phyloP scores from a whole-genome alignment of 495 filamentous ascomycete species.

The Talaromyces trachyspermus region DNA sequence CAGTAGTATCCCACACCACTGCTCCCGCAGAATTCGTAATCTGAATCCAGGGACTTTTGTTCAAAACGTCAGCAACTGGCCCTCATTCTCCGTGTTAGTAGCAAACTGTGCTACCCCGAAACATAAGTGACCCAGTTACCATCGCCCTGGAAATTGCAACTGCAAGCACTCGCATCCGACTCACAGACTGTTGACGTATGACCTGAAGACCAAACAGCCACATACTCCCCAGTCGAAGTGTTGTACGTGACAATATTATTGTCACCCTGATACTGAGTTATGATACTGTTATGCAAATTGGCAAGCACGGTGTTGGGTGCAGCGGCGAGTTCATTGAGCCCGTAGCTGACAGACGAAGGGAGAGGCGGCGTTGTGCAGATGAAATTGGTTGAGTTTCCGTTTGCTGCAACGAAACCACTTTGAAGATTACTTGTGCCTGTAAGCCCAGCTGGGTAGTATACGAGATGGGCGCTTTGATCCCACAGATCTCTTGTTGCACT shows the following conservation, averaged over 20 bases:
- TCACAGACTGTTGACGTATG: constrained; percentile 1
- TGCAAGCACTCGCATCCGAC: background rate
- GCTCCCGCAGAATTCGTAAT: constrained; percentile 1
- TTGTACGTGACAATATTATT: constrained; percentile 8
- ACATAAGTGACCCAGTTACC: constrained; percentile 1
- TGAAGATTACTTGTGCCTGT: constrained; percentile 5
- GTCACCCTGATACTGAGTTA: constrained; percentile 7
- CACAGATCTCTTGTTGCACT: constrained; percentile 1
- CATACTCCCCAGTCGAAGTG: constrained; percentile 3
- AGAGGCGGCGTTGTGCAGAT: constrained; percentile 6
- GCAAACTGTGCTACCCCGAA: background rate
- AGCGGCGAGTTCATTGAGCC: background rate
- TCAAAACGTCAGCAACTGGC: constrained; percentile 4
- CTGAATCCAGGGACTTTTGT: constrained; percentile 7
- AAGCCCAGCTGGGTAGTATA: constrained; percentile 5
- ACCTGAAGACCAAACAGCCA: constrained; percentile 1
- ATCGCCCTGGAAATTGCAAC: constrained; percentile 1
- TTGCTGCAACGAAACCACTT: constrained; percentile 2
- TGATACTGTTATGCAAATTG: background rate
- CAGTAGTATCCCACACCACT: constrained; percentile 4
- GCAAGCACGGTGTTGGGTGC: background rate
- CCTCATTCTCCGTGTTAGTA: background rate
- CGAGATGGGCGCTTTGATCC: constrained; percentile 1
- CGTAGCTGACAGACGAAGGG: constrained; percentile 6
- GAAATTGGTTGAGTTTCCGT: constrained; percentile 3